These are phyloP conservation scores for Arachis monticola DNA, from an alignment of 331 rosid species.

Conservation along the genomic window DNA sequence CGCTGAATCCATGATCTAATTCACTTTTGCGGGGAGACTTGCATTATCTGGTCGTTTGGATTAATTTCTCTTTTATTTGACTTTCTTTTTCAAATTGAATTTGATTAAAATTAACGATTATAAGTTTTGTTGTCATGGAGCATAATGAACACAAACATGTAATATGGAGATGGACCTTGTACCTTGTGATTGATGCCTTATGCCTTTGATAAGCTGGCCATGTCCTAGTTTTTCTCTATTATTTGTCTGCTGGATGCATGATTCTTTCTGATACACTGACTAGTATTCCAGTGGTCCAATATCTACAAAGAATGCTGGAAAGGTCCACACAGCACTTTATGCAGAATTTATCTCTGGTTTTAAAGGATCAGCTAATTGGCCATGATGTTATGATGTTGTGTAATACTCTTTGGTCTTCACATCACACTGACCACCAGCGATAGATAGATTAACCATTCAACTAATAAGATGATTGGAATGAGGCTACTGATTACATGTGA, in stretches of 20 bases:
- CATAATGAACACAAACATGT: neutral
- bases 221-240: too few species aligned
- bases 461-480: slow-evolving; percentile 1
- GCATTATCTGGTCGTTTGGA: slow-evolving; percentile 16
- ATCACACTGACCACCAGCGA: slow-evolving; percentile 18
- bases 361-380: slow-evolving; percentile 2
- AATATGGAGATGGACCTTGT: slow-evolving; percentile 18
- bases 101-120: neutral
- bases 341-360: slow-evolving; percentile 13
- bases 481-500: slow-evolving; percentile 20
- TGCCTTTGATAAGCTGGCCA: neutral
- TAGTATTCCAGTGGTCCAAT: neutral
- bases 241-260: neutral
- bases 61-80: neutral
- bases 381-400: slow-evolving; percentile 1
- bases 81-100: slow-evolving; percentile 14
- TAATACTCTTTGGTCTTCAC: slow-evolving; percentile 1
- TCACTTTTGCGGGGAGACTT: slow-evolving; percentile 13
- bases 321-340: neutral
- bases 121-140: slow-evolving; percentile 2
- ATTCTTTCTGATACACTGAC: neutral
- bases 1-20: slow-evolving; percentile 4
- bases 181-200: slow-evolving; percentile 11
- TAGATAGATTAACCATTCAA: slow-evolving; percentile 17
- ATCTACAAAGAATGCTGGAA: slow-evolving; percentile 24